Percentiles rank a stretch among this genome's conserved stretches.
Evolutionary conservation across 2,329 filamentous ascomycete species (phyloP).

Genomic region (Pseudocercospora musae): DNA sequence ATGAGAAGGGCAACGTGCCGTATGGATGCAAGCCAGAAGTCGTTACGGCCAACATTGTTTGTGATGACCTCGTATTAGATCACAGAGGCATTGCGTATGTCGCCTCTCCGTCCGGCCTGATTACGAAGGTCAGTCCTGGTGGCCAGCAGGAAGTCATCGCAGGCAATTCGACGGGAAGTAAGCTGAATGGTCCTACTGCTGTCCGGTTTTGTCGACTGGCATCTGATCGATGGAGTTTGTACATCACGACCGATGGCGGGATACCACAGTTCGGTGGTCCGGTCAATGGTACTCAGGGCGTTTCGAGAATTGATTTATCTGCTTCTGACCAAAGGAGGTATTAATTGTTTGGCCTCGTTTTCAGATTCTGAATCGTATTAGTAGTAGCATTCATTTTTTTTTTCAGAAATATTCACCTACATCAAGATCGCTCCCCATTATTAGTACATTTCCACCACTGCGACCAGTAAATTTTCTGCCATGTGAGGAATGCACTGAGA

Average conservation of each 20-base stretch:
- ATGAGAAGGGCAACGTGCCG: neutral
- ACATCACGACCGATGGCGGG: constrained; percentile 5
- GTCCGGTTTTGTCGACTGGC: constrained; percentile 4
- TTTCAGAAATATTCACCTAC: neutral
- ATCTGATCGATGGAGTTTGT: constrained; percentile 9
- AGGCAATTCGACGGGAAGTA: constrained; percentile 2
- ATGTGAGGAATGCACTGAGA: neutral
- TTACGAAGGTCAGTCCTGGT: neutral
- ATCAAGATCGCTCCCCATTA: neutral
- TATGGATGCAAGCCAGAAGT: neutral
- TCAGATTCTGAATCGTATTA: neutral
- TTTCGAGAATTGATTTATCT: neutral
- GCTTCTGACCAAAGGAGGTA: neutral
- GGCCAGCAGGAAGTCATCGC: neutral
- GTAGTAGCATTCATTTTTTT: neutral
- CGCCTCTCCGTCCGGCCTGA: neutral
- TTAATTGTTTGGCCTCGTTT: neutral
- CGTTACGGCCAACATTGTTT: neutral
- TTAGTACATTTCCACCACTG: neutral
- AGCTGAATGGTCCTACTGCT: constrained; percentile 8
- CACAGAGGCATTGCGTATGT: constrained; percentile 3
- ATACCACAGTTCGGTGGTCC: neutral
- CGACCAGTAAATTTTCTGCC: neutral
- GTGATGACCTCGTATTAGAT: constrained; percentile 8
- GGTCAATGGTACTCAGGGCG: neutral